Evolutionary conservation across 257 asterid species (phyloP).

Genomic region (Handroanthus guayacan): DNA sequence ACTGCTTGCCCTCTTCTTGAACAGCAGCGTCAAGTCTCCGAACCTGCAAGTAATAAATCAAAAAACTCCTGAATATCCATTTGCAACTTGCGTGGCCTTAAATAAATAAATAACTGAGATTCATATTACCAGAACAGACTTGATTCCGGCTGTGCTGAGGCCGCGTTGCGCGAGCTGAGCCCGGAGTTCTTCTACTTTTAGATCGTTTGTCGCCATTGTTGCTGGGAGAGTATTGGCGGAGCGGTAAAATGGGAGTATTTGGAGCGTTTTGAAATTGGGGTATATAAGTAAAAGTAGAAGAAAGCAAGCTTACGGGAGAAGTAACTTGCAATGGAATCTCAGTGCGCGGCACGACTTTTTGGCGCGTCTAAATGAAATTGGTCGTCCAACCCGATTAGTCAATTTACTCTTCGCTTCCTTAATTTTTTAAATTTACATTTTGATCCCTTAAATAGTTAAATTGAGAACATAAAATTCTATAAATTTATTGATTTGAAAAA

Average conservation of each 20-base stretch:
- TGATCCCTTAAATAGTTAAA: too few relatives aligned
- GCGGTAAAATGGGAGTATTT: constrained; percentile 8
- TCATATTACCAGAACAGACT: constrained; percentile 59
- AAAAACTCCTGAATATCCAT: background rate
- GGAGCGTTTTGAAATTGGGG: constrained; percentile 30
- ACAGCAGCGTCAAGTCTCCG: constrained; percentile 72
- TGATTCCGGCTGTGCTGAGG: constrained; percentile 77
- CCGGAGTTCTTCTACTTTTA: constrained; percentile 75
- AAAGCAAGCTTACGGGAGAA: constrained; percentile 43
- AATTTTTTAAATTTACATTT: too few relatives aligned
- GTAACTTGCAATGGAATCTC: constrained; percentile 33
- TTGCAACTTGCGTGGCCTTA: too few relatives aligned
- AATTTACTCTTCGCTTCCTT: too few relatives aligned
- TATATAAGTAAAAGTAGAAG: background rate
- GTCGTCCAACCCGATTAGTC: too few relatives aligned
- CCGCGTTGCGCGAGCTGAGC: constrained; percentile 70
- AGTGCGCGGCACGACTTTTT: constrained; percentile 46
- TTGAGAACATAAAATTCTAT: too few relatives aligned
- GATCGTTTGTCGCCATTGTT: constrained; percentile 59
- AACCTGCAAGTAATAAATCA: constrained; percentile 47
- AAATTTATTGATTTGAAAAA: too few relatives aligned
- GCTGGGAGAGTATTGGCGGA: background rate
- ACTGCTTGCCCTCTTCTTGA: constrained; percentile 49
- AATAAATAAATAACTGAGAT: background rate
- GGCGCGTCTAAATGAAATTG: constrained; percentile 17